Evolutionary conservation across 1,284 basidiomycete genomes (phyloP).

Genomic region (Melanopsichium pennsylvanicum): DNA sequence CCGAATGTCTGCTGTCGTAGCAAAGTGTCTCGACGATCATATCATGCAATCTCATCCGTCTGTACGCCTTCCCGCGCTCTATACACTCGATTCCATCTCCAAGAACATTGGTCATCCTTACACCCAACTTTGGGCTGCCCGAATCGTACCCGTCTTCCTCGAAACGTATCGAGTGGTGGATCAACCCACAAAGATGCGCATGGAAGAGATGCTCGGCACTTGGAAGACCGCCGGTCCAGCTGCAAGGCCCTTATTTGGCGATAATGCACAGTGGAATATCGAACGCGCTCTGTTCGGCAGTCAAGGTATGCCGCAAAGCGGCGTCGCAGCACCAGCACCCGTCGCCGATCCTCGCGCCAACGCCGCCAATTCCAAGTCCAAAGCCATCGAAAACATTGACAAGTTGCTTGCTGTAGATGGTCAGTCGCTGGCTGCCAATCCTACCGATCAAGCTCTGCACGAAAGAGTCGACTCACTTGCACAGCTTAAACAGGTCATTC

Average conservation of each 20-base stretch:
- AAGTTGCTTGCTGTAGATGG: slow-evolving; percentile 49
- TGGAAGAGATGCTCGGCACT: slow-evolving; percentile 63
- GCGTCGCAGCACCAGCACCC: slow-evolving; percentile 10
- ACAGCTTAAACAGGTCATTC: slow-evolving; percentile 79
- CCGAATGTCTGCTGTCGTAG: slow-evolving; percentile 79
- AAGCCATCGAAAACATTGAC: slow-evolving; percentile 58
- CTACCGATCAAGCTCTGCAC: slow-evolving; percentile 28
- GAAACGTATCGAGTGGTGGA: slow-evolving; percentile 64
- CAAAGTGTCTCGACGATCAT: slow-evolving; percentile 85
- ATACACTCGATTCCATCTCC: slow-evolving; percentile 88
- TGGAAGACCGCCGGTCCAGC: slow-evolving; percentile 58
- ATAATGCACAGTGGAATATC: slow-evolving; percentile 57
- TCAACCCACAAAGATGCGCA: slow-evolving; percentile 56
- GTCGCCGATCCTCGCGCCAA: slow-evolving; percentile 23
- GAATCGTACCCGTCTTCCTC: slow-evolving; percentile 58
- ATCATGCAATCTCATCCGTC: slow-evolving; percentile 75
- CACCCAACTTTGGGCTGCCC: slow-evolving; percentile 55
- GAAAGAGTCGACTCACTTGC: slow-evolving; percentile 50
- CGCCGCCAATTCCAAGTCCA: slow-evolving; percentile 31
- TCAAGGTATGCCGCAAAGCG: slow-evolving; percentile 45
- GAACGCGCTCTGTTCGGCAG: slow-evolving; percentile 59
- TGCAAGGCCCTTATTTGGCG: slow-evolving; percentile 56
- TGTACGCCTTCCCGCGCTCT: slow-evolving; percentile 91
- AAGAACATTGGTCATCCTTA: slow-evolving; percentile 65
- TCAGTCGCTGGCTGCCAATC: slow-evolving; percentile 44